Evolutionary conservation across 495 filamentous ascomycete species (phyloP).

Genomic region (Aspergillus cavernicola): DNA sequence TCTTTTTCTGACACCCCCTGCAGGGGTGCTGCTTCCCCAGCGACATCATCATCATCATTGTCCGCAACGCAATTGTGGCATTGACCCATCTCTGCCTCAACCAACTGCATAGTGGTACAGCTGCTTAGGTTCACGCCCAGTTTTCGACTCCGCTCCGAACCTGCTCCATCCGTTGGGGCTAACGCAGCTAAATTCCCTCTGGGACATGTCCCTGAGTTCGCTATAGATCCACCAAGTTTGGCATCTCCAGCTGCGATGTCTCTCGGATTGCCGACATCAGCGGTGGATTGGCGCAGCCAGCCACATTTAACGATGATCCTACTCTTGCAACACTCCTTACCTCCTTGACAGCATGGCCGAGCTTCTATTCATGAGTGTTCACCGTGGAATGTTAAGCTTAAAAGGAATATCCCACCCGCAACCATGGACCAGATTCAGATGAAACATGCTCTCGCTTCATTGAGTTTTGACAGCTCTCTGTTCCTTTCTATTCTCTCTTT

Average conservation of each 20-base stretch:
- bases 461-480: not conserved
- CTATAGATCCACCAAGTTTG: slow-evolving; percentile 25
- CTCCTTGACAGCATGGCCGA: not conserved
- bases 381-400: slow-evolving; percentile 17
- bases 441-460: slow-evolving; percentile 10
- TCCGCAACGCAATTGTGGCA: slow-evolving; percentile 3
- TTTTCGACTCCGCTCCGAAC: slow-evolving; percentile 7
- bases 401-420: slow-evolving; percentile 26
- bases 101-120: slow-evolving; percentile 5
- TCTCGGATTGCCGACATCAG: slow-evolving; percentile 19
- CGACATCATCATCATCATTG: slow-evolving; percentile 4
- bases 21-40: slow-evolving; percentile 7
- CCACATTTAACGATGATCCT: slow-evolving; percentile 32
- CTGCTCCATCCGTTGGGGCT: not conserved
- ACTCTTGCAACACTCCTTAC: slow-evolving; percentile 8
- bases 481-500: slow-evolving; percentile 14
- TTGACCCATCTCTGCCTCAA: slow-evolving; percentile 1
- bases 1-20: slow-evolving; percentile 5
- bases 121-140: slow-evolving; percentile 20
- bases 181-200: slow-evolving; percentile 5
- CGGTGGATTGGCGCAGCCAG: slow-evolving; percentile 30
- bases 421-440: slow-evolving; percentile 15
- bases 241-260: slow-evolving; percentile 29
- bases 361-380: slow-evolving; percentile 15
- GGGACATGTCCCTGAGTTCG: slow-evolving; percentile 14